Conservation (phyloP, 2,329 filamentous ascomycete genomes). For the Cladosporium velox region DNA sequence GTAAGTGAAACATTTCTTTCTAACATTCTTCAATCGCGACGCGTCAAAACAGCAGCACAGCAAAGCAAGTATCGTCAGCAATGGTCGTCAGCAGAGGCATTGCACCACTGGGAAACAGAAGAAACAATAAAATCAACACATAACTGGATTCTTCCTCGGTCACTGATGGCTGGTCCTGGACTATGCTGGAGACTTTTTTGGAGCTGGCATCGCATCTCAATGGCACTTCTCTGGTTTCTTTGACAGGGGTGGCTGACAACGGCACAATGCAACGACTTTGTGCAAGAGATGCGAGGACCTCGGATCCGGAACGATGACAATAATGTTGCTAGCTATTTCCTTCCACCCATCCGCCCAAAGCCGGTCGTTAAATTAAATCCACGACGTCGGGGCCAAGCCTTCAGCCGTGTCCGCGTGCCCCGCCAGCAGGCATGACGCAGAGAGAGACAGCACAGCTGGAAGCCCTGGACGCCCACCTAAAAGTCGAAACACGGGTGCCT, state of each 20-base stretch:
- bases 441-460: background rate
- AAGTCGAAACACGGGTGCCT: constrained; percentile 5
- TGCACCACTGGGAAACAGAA: background rate
- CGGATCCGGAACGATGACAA: constrained; percentile 12
- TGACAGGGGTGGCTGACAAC: background rate
- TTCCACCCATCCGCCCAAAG: background rate
- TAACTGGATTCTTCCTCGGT: background rate
- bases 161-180: background rate
- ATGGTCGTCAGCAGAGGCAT: background rate
- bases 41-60: background rate
- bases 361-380: background rate
- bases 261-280: background rate
- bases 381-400: constrained; percentile 13
- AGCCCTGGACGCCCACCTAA: background rate
- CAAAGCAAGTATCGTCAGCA: background rate
- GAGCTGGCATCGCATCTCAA: background rate
- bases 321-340: background rate
- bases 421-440: constrained; percentile 15
- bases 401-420: constrained; percentile 11
- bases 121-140: background rate
- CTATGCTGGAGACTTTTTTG: background rate
- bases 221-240: background rate
- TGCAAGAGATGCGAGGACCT: background rate
- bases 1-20: background rate
- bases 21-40: background rate